Conservation (phyloP, 2,329 filamentous ascomycete species). For the Xylariales sp. region DNA sequence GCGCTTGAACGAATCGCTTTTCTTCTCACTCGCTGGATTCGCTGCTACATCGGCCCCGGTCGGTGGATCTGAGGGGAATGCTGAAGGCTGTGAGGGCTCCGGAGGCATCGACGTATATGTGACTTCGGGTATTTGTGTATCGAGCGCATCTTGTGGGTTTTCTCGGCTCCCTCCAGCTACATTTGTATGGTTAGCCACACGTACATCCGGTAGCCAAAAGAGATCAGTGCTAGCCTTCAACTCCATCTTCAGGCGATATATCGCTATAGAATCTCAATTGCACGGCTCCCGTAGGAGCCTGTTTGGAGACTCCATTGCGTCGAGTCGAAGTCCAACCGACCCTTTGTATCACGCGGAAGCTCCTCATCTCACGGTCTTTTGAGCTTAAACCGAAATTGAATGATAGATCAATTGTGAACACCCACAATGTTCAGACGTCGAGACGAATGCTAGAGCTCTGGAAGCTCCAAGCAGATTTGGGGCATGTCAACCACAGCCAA, state of each 20-base stretch:
- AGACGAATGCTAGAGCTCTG: too few species aligned
- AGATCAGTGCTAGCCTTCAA: too few species aligned
- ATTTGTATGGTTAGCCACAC: neutral
- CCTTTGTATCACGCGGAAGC: neutral
- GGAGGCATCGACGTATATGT: too few species aligned
- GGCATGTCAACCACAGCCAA: too few species aligned
- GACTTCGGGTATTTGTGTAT: too few species aligned
- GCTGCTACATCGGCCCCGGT: too few species aligned
- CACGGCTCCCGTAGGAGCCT: neutral
- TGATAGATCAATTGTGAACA: neutral
- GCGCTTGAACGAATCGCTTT: neutral
- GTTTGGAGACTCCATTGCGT: neutral
- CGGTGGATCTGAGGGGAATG: too few species aligned
- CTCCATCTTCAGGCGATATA: neutral
- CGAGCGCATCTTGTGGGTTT: too few species aligned
- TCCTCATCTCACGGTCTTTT: neutral
- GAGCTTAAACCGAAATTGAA: neutral
- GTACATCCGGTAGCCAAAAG: neutral
- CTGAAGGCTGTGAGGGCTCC: too few species aligned
- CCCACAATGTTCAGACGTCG: neutral
- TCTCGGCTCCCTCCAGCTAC: too few species aligned
- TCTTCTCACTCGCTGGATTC: neutral
- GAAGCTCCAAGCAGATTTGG: too few species aligned
- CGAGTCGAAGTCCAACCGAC: neutral
- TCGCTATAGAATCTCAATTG: neutral